phyloP scores from a whole-genome alignment of 345 rosid genomes.

The Adansonia digitata region DNA sequence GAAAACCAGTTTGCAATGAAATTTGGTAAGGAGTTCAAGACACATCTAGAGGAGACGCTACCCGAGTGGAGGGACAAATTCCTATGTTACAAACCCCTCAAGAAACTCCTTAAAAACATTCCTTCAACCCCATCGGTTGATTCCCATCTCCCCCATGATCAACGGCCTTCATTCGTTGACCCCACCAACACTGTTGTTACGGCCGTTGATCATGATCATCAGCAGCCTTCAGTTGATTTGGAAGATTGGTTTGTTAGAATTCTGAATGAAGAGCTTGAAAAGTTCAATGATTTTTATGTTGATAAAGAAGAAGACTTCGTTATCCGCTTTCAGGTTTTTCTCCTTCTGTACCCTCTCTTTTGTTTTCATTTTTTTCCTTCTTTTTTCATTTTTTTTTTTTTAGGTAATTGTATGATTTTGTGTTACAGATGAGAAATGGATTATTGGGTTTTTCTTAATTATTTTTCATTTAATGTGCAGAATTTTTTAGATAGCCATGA shows the following conservation, averaged over 20 bases:
- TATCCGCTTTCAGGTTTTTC: slow-evolving; percentile 69
- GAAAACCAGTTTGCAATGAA: slow-evolving; percentile 39
- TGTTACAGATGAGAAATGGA: neutral
- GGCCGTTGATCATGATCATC: slow-evolving; percentile 3
- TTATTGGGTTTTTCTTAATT: neutral
- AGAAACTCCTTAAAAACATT: slow-evolving; percentile 69
- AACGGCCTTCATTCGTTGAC: neutral
- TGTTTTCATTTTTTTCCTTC: neutral
- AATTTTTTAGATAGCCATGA: neutral
- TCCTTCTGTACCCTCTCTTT: neutral
- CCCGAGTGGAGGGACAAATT: slow-evolving; percentile 98
- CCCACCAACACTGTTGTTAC: slow-evolving; percentile 17
- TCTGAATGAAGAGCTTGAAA: slow-evolving; percentile 83
- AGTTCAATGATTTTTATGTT: slow-evolving; percentile 82
- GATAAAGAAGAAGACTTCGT: slow-evolving; percentile 91
- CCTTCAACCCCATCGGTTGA: slow-evolving; percentile 26
- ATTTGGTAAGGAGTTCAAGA: slow-evolving; percentile 85
- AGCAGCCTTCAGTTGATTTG: slow-evolving; percentile 30
- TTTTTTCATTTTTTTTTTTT: neutral
- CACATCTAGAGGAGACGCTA: slow-evolving; percentile 81
- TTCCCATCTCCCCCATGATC: slow-evolving; percentile 14
- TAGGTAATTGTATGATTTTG: neutral
- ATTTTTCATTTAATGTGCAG: neutral
- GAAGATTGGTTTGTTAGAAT: slow-evolving; percentile 70
- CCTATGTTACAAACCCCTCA: slow-evolving; percentile 86